Evolutionary conservation across 176 grass and related monocot species (phyloP), one percentile per base, ranked within the genome.

Genomic region (Zea luxurians): DNA sequence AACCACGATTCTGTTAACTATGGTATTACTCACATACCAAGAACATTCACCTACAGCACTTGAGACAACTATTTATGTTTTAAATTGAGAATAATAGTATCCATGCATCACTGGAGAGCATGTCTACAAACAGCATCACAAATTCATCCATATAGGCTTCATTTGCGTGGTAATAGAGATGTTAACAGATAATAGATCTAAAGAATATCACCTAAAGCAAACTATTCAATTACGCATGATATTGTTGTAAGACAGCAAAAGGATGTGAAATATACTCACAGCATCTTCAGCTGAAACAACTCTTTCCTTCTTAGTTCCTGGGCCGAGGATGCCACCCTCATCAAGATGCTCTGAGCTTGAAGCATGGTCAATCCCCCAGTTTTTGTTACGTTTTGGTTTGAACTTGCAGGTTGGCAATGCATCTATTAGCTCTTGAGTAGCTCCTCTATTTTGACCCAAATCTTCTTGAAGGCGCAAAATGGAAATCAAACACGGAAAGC

Each of bases 401-500:
- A 99, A 99, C 85, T 99, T 99, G 70, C 83, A 94, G 49, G 84
- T 90, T 77, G 96, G 91, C 78, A 99, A 66, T 62, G 88, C 81
- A 87, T 91, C 76, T 62, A 99, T 99, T 61, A 87, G 82, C 41
- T 92, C 96, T 79, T 91, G 81, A 52, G 83, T 90, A 85, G 96
- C 96, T 42, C 96, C 96, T 87, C 92, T 90, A 73, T 54, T 87
- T 66, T 99, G 83, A 53, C 77, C 73, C 71, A 95, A 77, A 75
- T 95, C 92, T 61, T 95, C 92, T 90, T 91, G 89, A 74, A 94
- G 87, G 40, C 88, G 83, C 78, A 99, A 80, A 61, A 95, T 53
- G 80, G 96, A 99, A 62, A 99, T 87, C 74, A 95, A 89, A 82
- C 96, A 99, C 34, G 96, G 96, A 76, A 99, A 92, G 81, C 96